These are phyloP conservation scores for Boletus eberwhitei DNA, from an alignment of 768 basidiomycete species.

Conservation along the genomic window DNA sequence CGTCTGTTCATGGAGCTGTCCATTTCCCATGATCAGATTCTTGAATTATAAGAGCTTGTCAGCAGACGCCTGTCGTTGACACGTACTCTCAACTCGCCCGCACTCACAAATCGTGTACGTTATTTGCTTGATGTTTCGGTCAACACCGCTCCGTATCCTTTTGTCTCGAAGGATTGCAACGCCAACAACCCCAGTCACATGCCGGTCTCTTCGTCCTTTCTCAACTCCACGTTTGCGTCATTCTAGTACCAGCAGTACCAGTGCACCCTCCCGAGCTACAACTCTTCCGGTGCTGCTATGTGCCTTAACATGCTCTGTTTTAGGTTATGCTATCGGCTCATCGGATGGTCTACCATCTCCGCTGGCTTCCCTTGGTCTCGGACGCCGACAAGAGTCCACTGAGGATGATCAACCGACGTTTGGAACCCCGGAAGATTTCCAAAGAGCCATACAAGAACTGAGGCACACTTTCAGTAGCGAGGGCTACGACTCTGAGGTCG, in stretches of 20 bases:
- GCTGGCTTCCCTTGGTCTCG: slow-evolving; percentile 4
- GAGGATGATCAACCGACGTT: slow-evolving; percentile 33
- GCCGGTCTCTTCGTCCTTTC: background rate
- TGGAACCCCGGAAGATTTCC: slow-evolving; percentile 52
- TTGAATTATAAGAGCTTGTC: background rate
- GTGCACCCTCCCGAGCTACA: background rate
- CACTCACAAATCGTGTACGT: background rate
- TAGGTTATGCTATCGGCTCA: slow-evolving; percentile 25
- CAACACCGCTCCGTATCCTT: slow-evolving; percentile 4
- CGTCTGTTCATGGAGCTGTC: background rate
- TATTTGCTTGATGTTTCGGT: slow-evolving; percentile 10
- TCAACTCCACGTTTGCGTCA: background rate
- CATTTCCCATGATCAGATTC: background rate
- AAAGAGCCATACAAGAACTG: slow-evolving; percentile 51
- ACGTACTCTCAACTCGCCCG: background rate
- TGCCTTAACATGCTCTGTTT: slow-evolving; percentile 14
- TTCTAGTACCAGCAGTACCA: slow-evolving; percentile 6
- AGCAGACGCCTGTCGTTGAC: background rate
- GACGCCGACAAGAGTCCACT: background rate
- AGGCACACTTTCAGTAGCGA: slow-evolving; percentile 31
- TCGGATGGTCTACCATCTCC: slow-evolving; percentile 1
- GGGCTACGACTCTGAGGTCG: slow-evolving; percentile 13
- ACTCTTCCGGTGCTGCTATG: slow-evolving; percentile 11
- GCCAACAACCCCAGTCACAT: background rate
- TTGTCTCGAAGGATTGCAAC: background rate